Percentiles rank a stretch among this genome's conserved stretches.
These are phyloP conservation scores for Schwanniomyces polymorphus DNA, from an alignment of 805 yeast genomes.

Conservation along the genomic window DNA sequence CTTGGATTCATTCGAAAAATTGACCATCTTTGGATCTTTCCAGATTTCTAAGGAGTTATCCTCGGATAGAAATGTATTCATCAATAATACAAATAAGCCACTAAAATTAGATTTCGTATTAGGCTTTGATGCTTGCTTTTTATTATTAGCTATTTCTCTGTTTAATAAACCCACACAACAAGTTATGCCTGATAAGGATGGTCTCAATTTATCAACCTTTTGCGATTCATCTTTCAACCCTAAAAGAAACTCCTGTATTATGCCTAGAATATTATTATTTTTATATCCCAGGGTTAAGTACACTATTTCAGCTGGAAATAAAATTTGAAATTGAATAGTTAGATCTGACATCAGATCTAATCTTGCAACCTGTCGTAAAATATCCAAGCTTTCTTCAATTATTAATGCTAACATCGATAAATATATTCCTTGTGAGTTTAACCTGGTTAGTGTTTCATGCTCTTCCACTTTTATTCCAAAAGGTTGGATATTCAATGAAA, in stretches of 20 bases:
- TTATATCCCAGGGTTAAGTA: slow-evolving; percentile 15
- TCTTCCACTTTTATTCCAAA: slow-evolving; percentile 9
- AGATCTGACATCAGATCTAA: slow-evolving; percentile 7
- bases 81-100: slow-evolving; percentile 16
- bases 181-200: slow-evolving; percentile 17
- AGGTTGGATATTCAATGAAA: slow-evolving; percentile 3
- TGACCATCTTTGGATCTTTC: slow-evolving; percentile 33
- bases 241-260: slow-evolving; percentile 12
- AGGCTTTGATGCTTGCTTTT: slow-evolving; percentile 12
- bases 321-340: slow-evolving; percentile 11
- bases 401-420: slow-evolving; percentile 30
- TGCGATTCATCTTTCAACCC: background rate
- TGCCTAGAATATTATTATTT: slow-evolving; percentile 8
- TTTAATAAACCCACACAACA: slow-evolving; percentile 22
- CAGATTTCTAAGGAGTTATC: slow-evolving; percentile 24
- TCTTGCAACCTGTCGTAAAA: slow-evolving; percentile 11
- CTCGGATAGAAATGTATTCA: slow-evolving; percentile 12
- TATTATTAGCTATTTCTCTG: slow-evolving; percentile 17
- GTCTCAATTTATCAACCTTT: slow-evolving; percentile 1
- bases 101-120: slow-evolving; percentile 18
- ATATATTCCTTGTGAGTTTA: slow-evolving; percentile 25
- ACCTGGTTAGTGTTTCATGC: slow-evolving; percentile 11
- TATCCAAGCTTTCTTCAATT: slow-evolving; percentile 29
- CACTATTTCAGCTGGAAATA: slow-evolving; percentile 25
- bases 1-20: slow-evolving; percentile 14